These are phyloP conservation scores for Sutorius australiensis DNA, from an alignment of 768 basidiomycete species.

Conservation along the genomic window DNA sequence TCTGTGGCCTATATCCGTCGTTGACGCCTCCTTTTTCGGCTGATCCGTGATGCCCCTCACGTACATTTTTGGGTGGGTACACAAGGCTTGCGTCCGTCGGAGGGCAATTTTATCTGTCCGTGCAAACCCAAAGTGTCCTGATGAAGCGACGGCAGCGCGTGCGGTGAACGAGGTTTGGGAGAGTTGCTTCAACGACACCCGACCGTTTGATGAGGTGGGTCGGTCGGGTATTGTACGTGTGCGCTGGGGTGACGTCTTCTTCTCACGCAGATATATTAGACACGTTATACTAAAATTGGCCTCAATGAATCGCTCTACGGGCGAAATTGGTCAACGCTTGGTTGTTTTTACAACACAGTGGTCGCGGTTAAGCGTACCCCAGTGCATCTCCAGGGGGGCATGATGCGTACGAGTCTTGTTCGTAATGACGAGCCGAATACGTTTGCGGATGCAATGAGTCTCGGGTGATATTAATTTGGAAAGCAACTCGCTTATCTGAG, in stretches of 20 bases:
- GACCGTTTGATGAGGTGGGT: slow-evolving; percentile 93
- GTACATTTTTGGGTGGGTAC: slow-evolving; percentile 5
- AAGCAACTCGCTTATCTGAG: slow-evolving; percentile 8
- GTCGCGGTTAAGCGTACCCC: not conserved
- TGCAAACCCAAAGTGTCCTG: slow-evolving; percentile 76
- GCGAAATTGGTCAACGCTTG: not conserved
- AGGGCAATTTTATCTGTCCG: slow-evolving; percentile 79
- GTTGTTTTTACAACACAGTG: not conserved
- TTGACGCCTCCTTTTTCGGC: slow-evolving; percentile 5
- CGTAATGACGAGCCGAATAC: slow-evolving; percentile 5
- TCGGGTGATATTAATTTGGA: slow-evolving; percentile 8
- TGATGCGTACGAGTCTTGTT: not conserved
- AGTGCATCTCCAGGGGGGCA: slow-evolving; percentile 7
- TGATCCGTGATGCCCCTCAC: slow-evolving; percentile 1
- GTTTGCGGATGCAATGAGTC: not conserved
- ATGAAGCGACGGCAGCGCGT: slow-evolving; percentile 71
- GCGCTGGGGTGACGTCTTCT: not conserved
- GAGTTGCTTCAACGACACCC: slow-evolving; percentile 90
- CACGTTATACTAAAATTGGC: slow-evolving; percentile 2
- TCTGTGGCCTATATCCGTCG: slow-evolving; percentile 9
- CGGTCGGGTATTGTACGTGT: not conserved
- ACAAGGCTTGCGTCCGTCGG: slow-evolving; percentile 88
- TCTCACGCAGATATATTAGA: slow-evolving; percentile 34
- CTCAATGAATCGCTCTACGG: not conserved
- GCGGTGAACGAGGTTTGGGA: slow-evolving; percentile 98